Base-by-base conservation (phyloP, 1,284 basidiomycete species). In the Sanghuangporus weigelae region DNA sequence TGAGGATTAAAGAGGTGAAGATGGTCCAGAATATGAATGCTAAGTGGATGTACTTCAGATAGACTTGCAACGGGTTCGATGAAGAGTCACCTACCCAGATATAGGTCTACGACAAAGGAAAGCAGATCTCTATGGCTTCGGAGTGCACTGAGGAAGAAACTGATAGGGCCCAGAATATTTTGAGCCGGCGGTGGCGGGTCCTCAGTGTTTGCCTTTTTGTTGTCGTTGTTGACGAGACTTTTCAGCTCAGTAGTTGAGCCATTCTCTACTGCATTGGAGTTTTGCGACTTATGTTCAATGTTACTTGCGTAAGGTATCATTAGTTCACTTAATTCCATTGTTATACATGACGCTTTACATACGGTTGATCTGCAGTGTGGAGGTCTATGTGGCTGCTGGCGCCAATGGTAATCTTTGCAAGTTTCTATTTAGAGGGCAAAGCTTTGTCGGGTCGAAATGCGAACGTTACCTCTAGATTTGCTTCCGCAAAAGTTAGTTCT, bases 11-110 rank as follows among this genome's bases (percentile, higher is more conserved):
- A 1, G 87, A 85, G 1, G 95, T 96, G 70, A 93, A 85, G 48
- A 92, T 81, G 0, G 95, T 92, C 93, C 94, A 96, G 72, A 91
- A 95, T 16, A 91, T 81, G 68, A 90, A 92, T 1, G 90, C 93
- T 94, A 70, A 3, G 16, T 2, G 16, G 44, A 19, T n/a, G 44
- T 21, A 8, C 21, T 46, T n/a, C 16, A 19, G 7, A 46, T n/a
- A 46, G 16, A n/a, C 3, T 19, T 46, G 44, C 12, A 46, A 7
- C 44, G 7, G 16, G 16, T 14, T 46, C 7, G 16, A 46, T n/a
- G 44, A 46, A 19, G 16, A 46, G n/a, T 60, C 38, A 12, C 57
- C 14, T 26, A 70, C 84, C 69, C 70, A 54, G 72, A 70, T 86
- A 87, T 44, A 84, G 69, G 68, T 87, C 84, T 16, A 79, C 78